Conservation (phyloP, 1,284 basidiomycete genomes). For the Inonotus obliquus region DNA sequence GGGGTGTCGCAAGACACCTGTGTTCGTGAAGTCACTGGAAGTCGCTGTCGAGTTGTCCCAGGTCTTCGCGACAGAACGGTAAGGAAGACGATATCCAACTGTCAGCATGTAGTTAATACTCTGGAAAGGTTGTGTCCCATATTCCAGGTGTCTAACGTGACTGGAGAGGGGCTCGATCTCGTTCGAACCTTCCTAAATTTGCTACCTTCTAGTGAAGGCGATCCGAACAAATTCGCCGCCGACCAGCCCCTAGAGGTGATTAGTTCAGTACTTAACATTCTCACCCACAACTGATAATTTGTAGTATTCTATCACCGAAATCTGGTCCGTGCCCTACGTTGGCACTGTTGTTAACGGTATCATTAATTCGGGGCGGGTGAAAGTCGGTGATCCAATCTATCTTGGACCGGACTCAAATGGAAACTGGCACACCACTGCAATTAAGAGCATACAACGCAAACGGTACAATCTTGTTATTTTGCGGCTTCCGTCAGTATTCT, state of each 20-base stretch:
- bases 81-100: slow-evolving; percentile 20
- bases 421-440: slow-evolving; percentile 74
- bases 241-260: slow-evolving; percentile 84
- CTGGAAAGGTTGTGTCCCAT: slow-evolving; percentile 77
- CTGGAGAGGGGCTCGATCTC: slow-evolving; percentile 83
- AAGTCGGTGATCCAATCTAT: slow-evolving; percentile 78
- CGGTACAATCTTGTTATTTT: slow-evolving; percentile 40
- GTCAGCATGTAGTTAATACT: not conserved
- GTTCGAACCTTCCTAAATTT: slow-evolving; percentile 84
- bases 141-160: slow-evolving; percentile 93
- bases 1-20: slow-evolving; percentile 82
- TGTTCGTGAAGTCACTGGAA: slow-evolving; percentile 73
- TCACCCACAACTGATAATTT: not conserved
- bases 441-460: slow-evolving; percentile 95
- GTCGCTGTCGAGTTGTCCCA: slow-evolving; percentile 75
- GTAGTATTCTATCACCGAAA: slow-evolving; percentile 78
- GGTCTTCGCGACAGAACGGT: slow-evolving; percentile 68
- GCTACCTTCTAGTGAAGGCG: slow-evolving; percentile 78
- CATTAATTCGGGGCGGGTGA: slow-evolving; percentile 71
- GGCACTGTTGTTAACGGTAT: slow-evolving; percentile 96
- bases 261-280: slow-evolving; percentile 1
- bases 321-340: slow-evolving; percentile 90
- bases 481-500: not conserved
- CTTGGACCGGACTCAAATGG: slow-evolving; percentile 94
- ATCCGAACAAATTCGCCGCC: slow-evolving; percentile 74